Conservation (phyloP, 805 yeast genomes). For the Kuraishia piskuri region DNA sequence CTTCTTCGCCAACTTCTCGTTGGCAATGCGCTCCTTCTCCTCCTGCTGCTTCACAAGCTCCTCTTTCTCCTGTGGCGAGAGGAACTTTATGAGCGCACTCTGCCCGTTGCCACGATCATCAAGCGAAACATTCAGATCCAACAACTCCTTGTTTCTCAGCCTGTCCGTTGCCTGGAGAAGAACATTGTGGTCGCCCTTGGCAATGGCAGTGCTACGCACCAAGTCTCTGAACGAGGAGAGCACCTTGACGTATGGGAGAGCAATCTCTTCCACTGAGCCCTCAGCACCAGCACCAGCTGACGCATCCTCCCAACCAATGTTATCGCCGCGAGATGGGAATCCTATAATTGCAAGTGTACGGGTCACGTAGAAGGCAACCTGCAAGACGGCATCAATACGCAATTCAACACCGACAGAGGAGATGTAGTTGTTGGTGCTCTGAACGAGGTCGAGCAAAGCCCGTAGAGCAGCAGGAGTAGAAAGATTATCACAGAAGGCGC, state of each 20-base stretch:
- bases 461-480: slow-evolving; percentile 71
- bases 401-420: slow-evolving; percentile 39
- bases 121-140: slow-evolving; percentile 70
- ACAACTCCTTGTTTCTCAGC: slow-evolving; percentile 62
- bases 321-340: slow-evolving; percentile 59
- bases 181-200: slow-evolving; percentile 37
- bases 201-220: slow-evolving; percentile 68
- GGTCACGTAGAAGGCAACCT: slow-evolving; percentile 61
- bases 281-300: slow-evolving; percentile 13
- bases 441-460: slow-evolving; percentile 57
- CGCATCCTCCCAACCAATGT: slow-evolving; percentile 62
- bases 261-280: slow-evolving; percentile 49
- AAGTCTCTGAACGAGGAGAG: slow-evolving; percentile 75
- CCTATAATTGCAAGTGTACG: slow-evolving; percentile 69
- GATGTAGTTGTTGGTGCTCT: slow-evolving; percentile 66
- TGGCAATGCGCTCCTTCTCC: slow-evolving; percentile 45
- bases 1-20: slow-evolving; percentile 51
- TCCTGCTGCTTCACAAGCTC: slow-evolving; percentile 55
- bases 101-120: slow-evolving; percentile 80
- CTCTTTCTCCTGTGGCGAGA: slow-evolving; percentile 58
- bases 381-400: slow-evolving; percentile 57
- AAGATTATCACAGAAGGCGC: slow-evolving; percentile 82
- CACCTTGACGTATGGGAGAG: slow-evolving; percentile 72
- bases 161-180: slow-evolving; percentile 67
- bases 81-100: slow-evolving; percentile 77